phyloP scores from a whole-genome alignment of 495 filamentous ascomycete species.

The Talaromyces trachyspermus region DNA sequence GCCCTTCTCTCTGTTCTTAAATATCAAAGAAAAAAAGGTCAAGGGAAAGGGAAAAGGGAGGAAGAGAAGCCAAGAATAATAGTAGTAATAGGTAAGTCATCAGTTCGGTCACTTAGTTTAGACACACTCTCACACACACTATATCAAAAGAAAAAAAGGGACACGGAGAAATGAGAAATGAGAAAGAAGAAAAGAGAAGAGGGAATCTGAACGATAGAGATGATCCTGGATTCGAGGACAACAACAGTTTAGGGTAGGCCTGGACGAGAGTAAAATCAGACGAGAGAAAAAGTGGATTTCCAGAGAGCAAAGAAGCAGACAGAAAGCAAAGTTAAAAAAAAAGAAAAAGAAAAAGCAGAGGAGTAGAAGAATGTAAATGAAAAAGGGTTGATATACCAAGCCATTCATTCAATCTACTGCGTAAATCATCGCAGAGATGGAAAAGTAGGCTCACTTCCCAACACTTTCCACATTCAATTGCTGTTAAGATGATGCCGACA shows the following conservation, averaged over 20 bases:
- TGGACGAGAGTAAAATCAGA: too few species aligned
- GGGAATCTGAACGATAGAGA: constrained; percentile 5
- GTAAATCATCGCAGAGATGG: neutral
- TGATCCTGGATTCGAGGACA: constrained; percentile 9
- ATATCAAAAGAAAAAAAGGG: too few species aligned
- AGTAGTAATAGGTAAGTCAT: constrained; percentile 1
- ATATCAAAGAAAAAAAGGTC: neutral
- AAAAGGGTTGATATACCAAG: constrained; percentile 9
- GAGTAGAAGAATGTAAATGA: constrained; percentile 8
- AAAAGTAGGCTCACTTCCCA: neutral
- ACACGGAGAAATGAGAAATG: constrained; percentile 5
- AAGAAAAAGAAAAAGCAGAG: constrained; percentile 11
- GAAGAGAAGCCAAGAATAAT: neutral
- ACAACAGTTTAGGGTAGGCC: constrained; percentile 17
- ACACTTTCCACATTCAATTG: neutral
- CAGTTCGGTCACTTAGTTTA: constrained; percentile 1
- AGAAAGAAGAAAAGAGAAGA: constrained; percentile 5
- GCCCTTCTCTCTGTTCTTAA: neutral
- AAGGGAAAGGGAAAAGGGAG: neutral
- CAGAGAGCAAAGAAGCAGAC: too few species aligned
- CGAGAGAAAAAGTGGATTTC: constrained; percentile 15
- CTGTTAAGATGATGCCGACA: constrained; percentile 2
- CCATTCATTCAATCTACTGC: too few species aligned
- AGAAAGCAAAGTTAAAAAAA: constrained; percentile 13
- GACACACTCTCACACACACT: too few species aligned